These are phyloP conservation scores for Xylariaceae sp. DNA, from an alignment of 2,329 filamentous ascomycete genomes.

Conservation along the genomic window DNA sequence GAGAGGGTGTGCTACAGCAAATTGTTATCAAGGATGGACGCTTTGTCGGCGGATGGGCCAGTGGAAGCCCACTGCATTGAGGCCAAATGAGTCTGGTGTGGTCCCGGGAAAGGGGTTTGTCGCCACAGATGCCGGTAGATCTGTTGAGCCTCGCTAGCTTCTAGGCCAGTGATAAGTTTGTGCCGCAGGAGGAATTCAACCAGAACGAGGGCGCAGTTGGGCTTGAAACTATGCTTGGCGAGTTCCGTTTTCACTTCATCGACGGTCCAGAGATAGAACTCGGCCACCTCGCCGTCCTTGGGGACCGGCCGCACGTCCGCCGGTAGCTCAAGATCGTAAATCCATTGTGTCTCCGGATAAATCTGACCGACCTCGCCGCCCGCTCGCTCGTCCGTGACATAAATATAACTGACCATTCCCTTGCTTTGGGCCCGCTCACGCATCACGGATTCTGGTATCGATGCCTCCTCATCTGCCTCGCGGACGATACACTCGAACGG, in stretches of 20 bases:
- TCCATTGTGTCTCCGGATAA: constrained; percentile 86
- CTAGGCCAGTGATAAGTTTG: constrained; percentile 70
- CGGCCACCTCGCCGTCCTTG: constrained; percentile 83
- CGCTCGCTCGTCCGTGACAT: constrained; percentile 68
- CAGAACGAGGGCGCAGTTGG: constrained; percentile 80
- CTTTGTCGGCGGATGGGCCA: constrained; percentile 5
- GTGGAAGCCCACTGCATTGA: constrained; percentile 5
- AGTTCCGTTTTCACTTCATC: constrained; percentile 70
- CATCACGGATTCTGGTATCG: constrained; percentile 65
- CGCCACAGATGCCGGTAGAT: constrained; percentile 73
- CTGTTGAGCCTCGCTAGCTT: constrained; percentile 72
- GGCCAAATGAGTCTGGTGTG: constrained; percentile 38
- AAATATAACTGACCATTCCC: constrained; percentile 78
- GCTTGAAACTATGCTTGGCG: constrained; percentile 74
- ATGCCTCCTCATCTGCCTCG: constrained; percentile 86
- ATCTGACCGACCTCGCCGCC: constrained; percentile 77
- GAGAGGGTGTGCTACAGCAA: neutral
- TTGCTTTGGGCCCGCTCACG: constrained; percentile 51
- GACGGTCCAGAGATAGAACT: constrained; percentile 72
- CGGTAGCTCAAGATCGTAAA: constrained; percentile 81
- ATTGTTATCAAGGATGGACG: constrained; percentile 20
- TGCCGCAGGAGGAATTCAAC: constrained; percentile 88
- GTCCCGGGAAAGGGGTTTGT: constrained; percentile 71
- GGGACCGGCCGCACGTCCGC: constrained; percentile 64
- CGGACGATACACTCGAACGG: constrained; percentile 78